Conservation (phyloP, 208 protist species). For the Trypanosoma avium region DNA sequence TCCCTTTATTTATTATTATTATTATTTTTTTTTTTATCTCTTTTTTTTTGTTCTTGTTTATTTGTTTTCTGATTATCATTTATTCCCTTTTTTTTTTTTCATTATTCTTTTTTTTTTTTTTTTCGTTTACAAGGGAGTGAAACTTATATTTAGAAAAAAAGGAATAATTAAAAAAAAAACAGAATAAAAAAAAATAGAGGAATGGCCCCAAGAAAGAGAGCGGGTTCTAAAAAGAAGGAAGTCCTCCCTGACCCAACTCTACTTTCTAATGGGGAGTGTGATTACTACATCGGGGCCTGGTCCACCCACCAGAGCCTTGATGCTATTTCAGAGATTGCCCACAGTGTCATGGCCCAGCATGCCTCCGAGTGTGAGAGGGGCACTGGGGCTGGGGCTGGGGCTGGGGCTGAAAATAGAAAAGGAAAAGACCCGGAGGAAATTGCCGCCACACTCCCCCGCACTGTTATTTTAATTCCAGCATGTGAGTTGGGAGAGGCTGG, state of each 20-base stretch:
- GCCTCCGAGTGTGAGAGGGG: too few species aligned
- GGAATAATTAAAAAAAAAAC: too few species aligned
- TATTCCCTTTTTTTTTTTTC: too few species aligned
- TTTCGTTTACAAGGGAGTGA: too few species aligned
- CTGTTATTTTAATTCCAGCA: slow-evolving; percentile 50
- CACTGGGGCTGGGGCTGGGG: too few species aligned
- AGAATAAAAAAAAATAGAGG: not conserved
- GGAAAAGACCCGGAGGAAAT: slow-evolving; percentile 56
- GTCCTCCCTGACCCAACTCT: slow-evolving; percentile 58
- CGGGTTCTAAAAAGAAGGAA: slow-evolving; percentile 52
- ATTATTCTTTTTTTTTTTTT: too few species aligned
- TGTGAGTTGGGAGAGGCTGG: slow-evolving; percentile 2
- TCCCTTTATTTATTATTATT: too few species aligned
- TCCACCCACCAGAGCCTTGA: slow-evolving; percentile 57
- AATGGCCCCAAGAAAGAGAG: slow-evolving; percentile 38
- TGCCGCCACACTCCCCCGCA: slow-evolving; percentile 51
- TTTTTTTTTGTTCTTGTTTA: too few species aligned
- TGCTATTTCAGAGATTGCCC: slow-evolving; percentile 50
- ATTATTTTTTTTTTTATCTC: too few species aligned
- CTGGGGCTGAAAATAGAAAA: too few species aligned
- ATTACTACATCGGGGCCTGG: slow-evolving; percentile 82
- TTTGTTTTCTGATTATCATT: too few species aligned
- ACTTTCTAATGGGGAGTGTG: slow-evolving; percentile 50
- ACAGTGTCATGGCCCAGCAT: slow-evolving; percentile 39
- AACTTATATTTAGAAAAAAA: too few species aligned